phyloP scores from a whole-genome alignment of 1,139 yeast species.

The Geotrichum restrictum region DNA sequence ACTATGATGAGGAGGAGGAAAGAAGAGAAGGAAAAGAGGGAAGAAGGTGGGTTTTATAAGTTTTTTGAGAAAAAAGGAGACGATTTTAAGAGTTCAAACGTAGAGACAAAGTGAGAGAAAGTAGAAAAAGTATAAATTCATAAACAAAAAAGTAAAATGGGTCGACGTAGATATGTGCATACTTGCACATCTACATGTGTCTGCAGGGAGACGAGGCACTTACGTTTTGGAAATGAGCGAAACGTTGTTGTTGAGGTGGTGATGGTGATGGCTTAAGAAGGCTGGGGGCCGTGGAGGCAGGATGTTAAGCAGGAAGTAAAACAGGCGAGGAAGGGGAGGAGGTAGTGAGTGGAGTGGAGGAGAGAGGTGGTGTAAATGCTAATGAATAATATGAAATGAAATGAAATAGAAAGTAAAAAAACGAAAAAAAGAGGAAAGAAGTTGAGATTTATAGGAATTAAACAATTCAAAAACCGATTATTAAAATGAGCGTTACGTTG shows the following conservation, averaged over 20 bases:
- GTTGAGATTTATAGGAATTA: neutral
- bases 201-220: neutral
- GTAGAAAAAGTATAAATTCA: no score
- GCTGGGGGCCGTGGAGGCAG: no score
- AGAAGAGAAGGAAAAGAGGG: neutral
- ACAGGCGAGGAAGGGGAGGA: no score
- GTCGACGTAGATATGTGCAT: no score
- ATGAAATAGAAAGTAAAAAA: slow-evolving; percentile 9
- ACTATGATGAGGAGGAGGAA: neutral
- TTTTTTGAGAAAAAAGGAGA: neutral
- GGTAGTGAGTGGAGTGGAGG: neutral
- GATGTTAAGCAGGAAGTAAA: no score
- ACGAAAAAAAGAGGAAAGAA: slow-evolving; percentile 4
- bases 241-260: no score
- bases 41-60: neutral
- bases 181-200: no score
- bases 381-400: neutral
- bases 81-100: no score
- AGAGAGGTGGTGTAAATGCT: neutral
- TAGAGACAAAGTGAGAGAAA: no score
- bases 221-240: neutral
- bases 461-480: neutral
- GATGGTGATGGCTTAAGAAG: no score
- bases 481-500: no score
- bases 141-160: no score